Evolutionary conservation across 1,139 yeast species (phyloP).

Genomic region (Saccharomyces hybrid): DNA sequence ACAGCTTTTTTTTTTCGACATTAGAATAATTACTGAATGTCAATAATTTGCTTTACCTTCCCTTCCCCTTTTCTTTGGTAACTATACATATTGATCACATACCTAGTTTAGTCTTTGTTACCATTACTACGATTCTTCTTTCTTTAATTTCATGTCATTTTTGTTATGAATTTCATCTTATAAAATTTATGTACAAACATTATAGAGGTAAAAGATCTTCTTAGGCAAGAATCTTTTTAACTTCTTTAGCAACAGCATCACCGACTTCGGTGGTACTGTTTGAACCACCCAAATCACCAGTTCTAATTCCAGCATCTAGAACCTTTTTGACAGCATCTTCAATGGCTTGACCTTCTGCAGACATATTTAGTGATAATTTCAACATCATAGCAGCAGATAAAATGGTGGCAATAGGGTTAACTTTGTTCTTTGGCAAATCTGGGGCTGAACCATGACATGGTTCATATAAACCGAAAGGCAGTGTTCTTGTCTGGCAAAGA

Average conservation of each 20-base stretch:
- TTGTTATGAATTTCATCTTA: background rate
- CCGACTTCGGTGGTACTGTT: constrained; percentile 83
- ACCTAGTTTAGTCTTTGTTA: background rate
- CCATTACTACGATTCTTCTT: background rate
- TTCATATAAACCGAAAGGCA: constrained; percentile 94
- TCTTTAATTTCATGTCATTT: constrained; percentile 1
- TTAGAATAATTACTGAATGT: background rate
- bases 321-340: constrained; percentile 83
- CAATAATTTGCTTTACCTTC: background rate
- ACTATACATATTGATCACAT: background rate
- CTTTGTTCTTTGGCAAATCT: constrained; percentile 78
- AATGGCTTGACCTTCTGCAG: constrained; percentile 78
- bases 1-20: background rate
- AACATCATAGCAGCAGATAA: constrained; percentile 96
- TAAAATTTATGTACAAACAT: background rate
- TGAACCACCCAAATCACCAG: constrained; percentile 83
- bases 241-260: constrained; percentile 76
- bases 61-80: background rate
- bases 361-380: constrained; percentile 73
- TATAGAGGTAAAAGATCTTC: background rate
- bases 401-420: constrained; percentile 91
- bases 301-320: constrained; percentile 74
- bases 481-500: constrained; percentile 88
- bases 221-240: constrained; percentile 41
- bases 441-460: constrained; percentile 99